These are phyloP conservation scores for Coprinellus micaceus DNA, from an alignment of 768 basidiomycete genomes.

Conservation along the genomic window DNA sequence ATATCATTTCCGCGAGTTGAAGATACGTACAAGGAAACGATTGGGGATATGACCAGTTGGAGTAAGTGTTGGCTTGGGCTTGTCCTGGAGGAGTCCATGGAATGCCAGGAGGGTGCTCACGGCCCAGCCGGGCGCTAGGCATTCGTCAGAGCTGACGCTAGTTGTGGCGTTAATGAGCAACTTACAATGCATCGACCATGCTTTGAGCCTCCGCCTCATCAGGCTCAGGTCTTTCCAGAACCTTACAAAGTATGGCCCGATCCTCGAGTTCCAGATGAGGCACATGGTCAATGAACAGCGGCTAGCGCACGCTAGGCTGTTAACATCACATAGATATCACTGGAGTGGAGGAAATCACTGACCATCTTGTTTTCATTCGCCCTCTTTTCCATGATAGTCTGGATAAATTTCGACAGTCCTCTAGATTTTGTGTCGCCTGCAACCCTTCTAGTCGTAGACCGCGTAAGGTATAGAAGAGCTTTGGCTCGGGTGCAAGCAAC, in stretches of 20 bases:
- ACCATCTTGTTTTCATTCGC: slow-evolving; percentile 32
- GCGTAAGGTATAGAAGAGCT: slow-evolving; percentile 57
- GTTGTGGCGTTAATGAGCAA: slow-evolving; percentile 6
- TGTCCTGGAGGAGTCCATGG: slow-evolving; percentile 26
- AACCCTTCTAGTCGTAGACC: slow-evolving; percentile 46
- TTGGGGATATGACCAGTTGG: not conserved
- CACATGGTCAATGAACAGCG: slow-evolving; percentile 41
- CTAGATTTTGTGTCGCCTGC: slow-evolving; percentile 52
- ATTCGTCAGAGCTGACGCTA: slow-evolving; percentile 6
- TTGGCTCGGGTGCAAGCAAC: slow-evolving; percentile 89
- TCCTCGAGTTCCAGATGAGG: slow-evolving; percentile 42
- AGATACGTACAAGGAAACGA: not conserved
- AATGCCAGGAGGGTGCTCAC: slow-evolving; percentile 5
- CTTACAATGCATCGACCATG: slow-evolving; percentile 50
- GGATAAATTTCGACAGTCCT: slow-evolving; percentile 57
- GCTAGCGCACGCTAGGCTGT: too few relatives aligned
- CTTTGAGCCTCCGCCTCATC: slow-evolving; percentile 39
- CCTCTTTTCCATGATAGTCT: slow-evolving; percentile 35
- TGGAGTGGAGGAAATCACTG: not conserved
- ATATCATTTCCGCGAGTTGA: not conserved
- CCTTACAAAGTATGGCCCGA: slow-evolving; percentile 46
- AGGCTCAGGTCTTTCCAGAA: slow-evolving; percentile 47
- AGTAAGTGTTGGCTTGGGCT: not conserved
- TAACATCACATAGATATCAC: slow-evolving; percentile 1
- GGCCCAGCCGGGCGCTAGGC: not conserved